Evolutionary conservation across 768 basidiomycete genomes (phyloP).

Genomic region (Russula emetica): DNA sequence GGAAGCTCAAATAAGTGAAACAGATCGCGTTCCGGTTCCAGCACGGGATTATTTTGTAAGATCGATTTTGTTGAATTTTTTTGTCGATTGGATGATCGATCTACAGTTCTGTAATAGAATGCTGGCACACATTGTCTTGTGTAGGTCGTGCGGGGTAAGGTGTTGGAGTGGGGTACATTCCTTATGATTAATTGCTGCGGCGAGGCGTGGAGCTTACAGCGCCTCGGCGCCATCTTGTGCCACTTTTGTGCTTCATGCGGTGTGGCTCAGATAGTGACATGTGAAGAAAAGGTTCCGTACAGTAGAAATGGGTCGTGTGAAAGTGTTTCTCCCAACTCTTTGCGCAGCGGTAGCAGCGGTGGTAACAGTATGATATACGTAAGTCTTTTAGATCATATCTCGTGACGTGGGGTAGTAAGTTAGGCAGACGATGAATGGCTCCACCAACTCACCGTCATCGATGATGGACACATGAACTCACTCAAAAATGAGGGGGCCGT

Average conservation of each 20-base stretch:
- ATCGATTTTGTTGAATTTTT: background rate
- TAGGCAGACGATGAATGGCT: background rate
- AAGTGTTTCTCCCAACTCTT: background rate
- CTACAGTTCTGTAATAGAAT: background rate
- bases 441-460: background rate
- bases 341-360: background rate
- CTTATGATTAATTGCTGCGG: background rate
- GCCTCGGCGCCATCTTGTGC: background rate
- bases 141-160: background rate
- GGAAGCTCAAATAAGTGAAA: background rate
- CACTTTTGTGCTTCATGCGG: background rate
- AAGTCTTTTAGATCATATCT: background rate
- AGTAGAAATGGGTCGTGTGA: background rate
- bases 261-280: background rate
- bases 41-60: background rate
- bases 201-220: background rate
- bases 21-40: background rate
- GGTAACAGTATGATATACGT: background rate
- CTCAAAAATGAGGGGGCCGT: background rate
- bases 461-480: background rate
- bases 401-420: background rate
- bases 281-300: background rate
- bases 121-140: background rate
- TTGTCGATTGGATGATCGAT: background rate
- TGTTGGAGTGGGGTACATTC: background rate